Evolutionary conservation across 208 protist genomes (phyloP).

Genomic region (Leptomonas pyrrhocoris): DNA sequence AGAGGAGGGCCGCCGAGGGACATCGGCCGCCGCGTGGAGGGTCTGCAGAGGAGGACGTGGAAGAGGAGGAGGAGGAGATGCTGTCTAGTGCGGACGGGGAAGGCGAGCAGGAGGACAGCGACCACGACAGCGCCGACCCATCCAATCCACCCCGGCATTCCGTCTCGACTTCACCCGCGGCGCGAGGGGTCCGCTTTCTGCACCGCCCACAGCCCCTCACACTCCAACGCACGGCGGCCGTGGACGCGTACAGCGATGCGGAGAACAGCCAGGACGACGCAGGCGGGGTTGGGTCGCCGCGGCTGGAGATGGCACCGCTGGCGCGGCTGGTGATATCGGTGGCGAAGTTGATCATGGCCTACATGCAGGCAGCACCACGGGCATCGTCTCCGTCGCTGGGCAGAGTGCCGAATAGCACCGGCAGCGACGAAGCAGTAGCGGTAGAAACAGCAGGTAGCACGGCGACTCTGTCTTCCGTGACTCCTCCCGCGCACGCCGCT

Average conservation of each 20-base stretch:
- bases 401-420: no score
- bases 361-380: constrained; percentile 12
- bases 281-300: neutral
- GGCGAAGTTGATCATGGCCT: constrained; percentile 14
- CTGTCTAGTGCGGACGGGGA: neutral
- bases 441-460: no score
- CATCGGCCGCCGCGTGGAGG: neutral
- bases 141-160: neutral
- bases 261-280: neutral
- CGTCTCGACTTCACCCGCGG: neutral
- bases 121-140: neutral
- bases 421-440: no score
- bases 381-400: neutral
- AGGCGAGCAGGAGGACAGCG: neutral
- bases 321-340: constrained; percentile 17
- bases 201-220: constrained; percentile 5
- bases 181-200: neutral
- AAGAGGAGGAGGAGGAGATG: neutral
- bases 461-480: no score
- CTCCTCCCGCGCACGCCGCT: no score
- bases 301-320: constrained; percentile 23
- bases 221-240: neutral
- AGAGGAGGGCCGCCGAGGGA: neutral
- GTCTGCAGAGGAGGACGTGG: neutral
- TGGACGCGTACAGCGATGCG: neutral